A percentile compares a stretch with the other conserved stretches of the same genome.
Conservation (phyloP, 139 green algal genomes). For the Chlorella sp. region DNA sequence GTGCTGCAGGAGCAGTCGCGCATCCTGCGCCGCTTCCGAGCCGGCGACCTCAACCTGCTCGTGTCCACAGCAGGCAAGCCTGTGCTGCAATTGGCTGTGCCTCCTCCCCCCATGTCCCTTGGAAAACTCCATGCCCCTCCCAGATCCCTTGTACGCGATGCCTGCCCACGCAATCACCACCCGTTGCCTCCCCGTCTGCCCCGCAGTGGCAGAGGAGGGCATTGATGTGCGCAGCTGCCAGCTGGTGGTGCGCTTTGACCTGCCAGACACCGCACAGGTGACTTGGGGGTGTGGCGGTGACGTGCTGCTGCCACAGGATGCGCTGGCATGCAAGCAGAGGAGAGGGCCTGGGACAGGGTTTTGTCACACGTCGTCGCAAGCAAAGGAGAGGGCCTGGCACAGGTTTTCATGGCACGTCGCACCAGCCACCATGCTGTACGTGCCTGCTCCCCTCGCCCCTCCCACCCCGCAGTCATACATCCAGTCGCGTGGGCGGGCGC, state of each 20-base stretch:
- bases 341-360: too few species aligned
- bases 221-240: conserved; percentile 58
- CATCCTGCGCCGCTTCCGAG: conserved; percentile 41
- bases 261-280: conserved; percentile 39
- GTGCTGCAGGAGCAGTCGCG: conserved; percentile 42
- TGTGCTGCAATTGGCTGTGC: too few species aligned
- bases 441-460: too few species aligned
- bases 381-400: too few species aligned
- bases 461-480: conserved; percentile 1
- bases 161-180: too few species aligned
- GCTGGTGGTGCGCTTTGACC: conserved; percentile 60
- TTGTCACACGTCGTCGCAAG: too few species aligned
- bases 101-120: background rate
- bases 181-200: background rate
- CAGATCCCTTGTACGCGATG: background rate
- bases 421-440: too few species aligned
- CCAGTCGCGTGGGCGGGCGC: conserved; percentile 33
- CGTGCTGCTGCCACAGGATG: too few species aligned
- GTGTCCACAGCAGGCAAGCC: conserved; percentile 42
- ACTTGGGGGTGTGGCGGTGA: too few species aligned
- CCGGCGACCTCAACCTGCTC: conserved; percentile 48
- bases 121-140: background rate
- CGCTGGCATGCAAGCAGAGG: too few species aligned
- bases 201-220: conserved; percentile 57
- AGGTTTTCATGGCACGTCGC: too few species aligned